These are phyloP conservation scores for Xylariaceae sp. DNA, from an alignment of 2,329 filamentous ascomycete species.

Conservation along the genomic window DNA sequence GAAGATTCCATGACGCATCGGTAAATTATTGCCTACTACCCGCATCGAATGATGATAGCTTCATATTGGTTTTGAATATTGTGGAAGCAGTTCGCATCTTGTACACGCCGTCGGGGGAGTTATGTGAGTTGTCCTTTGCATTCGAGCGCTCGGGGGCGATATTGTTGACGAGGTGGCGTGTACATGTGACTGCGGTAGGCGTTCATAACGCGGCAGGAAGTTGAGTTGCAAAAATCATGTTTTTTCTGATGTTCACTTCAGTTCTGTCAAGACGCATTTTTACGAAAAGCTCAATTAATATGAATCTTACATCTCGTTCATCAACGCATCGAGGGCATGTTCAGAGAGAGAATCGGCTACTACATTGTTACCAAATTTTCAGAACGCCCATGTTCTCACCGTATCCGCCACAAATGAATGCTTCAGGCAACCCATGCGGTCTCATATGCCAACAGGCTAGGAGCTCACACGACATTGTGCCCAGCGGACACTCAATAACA, in stretches of 20 bases:
- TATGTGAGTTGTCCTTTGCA: background rate
- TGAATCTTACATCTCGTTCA: too few relatives aligned
- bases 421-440: too few relatives aligned
- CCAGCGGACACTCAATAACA: conserved; percentile 21
- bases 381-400: too few relatives aligned
- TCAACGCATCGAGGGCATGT: too few relatives aligned
- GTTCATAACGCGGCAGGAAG: background rate
- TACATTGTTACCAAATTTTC: too few relatives aligned
- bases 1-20: conserved; percentile 52
- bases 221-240: background rate
- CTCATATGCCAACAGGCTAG: background rate
- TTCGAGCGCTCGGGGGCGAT: background rate
- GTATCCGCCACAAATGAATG: too few relatives aligned
- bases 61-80: background rate
- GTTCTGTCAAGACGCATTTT: background rate
- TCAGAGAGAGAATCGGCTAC: too few relatives aligned
- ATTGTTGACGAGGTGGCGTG: background rate
- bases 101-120: too few relatives aligned
- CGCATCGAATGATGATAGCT: background rate
- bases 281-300: background rate
- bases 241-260: background rate
- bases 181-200: background rate
- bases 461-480: conserved; percentile 20
- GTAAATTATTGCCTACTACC: conserved; percentile 5
- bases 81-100: background rate